Conservation (phyloP, 768 basidiomycete genomes). For the Brasilioporus rufonigricans region DNA sequence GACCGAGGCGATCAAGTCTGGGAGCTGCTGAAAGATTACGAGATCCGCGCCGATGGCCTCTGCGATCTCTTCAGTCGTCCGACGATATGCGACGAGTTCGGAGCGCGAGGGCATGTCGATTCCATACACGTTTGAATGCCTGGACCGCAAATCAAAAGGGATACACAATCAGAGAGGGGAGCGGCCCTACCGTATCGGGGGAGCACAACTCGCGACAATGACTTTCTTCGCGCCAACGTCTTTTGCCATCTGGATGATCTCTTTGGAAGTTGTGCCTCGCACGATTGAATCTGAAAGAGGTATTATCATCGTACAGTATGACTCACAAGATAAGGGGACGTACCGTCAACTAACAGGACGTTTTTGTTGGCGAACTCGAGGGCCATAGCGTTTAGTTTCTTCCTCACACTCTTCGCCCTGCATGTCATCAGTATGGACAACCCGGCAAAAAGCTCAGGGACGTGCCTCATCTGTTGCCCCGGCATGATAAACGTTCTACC, state of each 20-base stretch:
- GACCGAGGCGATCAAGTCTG: slow-evolving; percentile 84
- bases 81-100: slow-evolving; percentile 86
- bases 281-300: slow-evolving; percentile 85
- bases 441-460: not conserved
- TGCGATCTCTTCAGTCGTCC: slow-evolving; percentile 71
- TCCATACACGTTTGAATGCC: slow-evolving; percentile 94
- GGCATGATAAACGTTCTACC: slow-evolving; percentile 99
- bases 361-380: slow-evolving; percentile 91
- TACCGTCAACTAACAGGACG: slow-evolving; percentile 94
- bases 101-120: slow-evolving; percentile 98
- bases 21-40: slow-evolving; percentile 91
- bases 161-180: not conserved
- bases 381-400: slow-evolving; percentile 98
- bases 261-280: slow-evolving; percentile 96
- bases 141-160: slow-evolving; percentile 26
- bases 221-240: slow-evolving; percentile 97
- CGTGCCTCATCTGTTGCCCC: slow-evolving; percentile 88
- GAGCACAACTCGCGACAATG: slow-evolving; percentile 94
- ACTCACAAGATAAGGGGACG: slow-evolving; percentile 13
- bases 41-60: slow-evolving; percentile 89
- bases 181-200: slow-evolving; percentile 76
- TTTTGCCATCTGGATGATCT: slow-evolving; percentile 99
- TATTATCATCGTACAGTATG: not conserved
- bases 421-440: slow-evolving; percentile 1
- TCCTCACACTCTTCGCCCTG: slow-evolving; percentile 90